Percentiles rank a stretch among this genome's conserved stretches.
phyloP scores from a whole-genome alignment of 768 basidiomycete genomes.

The Trametes cinnabarina region DNA sequence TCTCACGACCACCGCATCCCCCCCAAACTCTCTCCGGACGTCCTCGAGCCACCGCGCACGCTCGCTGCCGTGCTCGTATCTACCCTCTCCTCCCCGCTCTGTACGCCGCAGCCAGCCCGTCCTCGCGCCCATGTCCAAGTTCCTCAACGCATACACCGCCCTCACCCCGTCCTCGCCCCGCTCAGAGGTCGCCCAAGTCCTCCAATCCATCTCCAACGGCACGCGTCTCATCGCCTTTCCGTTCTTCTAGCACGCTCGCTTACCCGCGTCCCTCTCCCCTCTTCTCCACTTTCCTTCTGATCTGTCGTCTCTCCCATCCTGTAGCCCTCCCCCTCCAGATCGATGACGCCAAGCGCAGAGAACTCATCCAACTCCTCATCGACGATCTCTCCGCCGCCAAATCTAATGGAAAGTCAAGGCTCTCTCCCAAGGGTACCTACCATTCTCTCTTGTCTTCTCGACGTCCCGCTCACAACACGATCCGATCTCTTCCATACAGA shows the following conservation, averaged over 20 bases:
- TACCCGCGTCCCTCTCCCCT: background rate
- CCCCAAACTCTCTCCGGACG: background rate
- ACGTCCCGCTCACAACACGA: background rate
- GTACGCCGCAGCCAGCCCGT: background rate
- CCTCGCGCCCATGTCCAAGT: constrained; percentile 41
- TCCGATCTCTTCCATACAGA: constrained; percentile 42
- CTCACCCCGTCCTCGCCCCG: constrained; percentile 48
- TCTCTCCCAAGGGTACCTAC: constrained; percentile 54
- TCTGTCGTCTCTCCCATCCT: background rate
- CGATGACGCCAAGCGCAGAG: constrained; percentile 45
- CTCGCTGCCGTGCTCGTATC: constrained; percentile 6
- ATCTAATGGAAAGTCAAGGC: constrained; percentile 34
- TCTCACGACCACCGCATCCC: background rate
- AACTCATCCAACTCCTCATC: constrained; percentile 46
- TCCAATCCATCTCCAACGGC: constrained; percentile 55
- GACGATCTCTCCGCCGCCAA: constrained; percentile 23
- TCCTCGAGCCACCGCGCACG: background rate
- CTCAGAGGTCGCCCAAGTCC: constrained; percentile 43
- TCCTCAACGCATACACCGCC: constrained; percentile 45
- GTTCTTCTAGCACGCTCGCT: background rate
- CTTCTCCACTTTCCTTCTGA: background rate
- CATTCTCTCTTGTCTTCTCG: constrained; percentile 1
- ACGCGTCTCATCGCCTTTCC: constrained; percentile 19
- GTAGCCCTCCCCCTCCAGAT: constrained; percentile 50
- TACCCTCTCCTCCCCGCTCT: background rate